Evolutionary conservation across 202 grass and related monocot genomes (phyloP).

Genomic region (Digitaria exilis): DNA sequence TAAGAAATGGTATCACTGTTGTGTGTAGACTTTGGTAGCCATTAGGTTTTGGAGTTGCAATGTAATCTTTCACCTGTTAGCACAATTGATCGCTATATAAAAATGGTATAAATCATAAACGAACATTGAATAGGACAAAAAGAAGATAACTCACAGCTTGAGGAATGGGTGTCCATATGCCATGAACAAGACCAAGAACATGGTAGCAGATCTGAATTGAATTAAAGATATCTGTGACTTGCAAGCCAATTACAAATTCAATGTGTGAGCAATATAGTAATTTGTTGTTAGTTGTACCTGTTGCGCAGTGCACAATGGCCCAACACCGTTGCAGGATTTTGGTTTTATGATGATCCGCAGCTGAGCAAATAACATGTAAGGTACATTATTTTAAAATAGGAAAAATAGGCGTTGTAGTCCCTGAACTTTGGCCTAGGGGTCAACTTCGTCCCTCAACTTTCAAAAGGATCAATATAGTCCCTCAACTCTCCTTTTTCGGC

Average conservation of each 20-base stretch:
- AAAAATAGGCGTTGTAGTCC: too few relatives aligned
- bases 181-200: conserved; percentile 98
- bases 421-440: too few relatives aligned
- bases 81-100: conserved; percentile 39
- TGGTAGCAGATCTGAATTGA: conserved; percentile 94
- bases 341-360: conserved; percentile 93
- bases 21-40: conserved; percentile 97
- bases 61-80: conserved; percentile 91
- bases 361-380: conserved; percentile 52
- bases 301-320: conserved; percentile 79
- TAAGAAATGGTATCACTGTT: conserved; percentile 96
- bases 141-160: conserved; percentile 79
- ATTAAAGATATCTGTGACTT: conserved; percentile 44
- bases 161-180: conserved; percentile 97
- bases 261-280: conserved; percentile 35
- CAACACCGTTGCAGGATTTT: conserved; percentile 85
- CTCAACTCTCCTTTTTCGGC: too few relatives aligned
- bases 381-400: conserved; percentile 35
- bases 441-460: too few relatives aligned
- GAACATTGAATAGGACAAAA: conserved; percentile 15
- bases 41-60: conserved; percentile 99
- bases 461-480: too few relatives aligned
- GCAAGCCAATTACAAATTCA: conserved; percentile 38
- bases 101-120: conserved; percentile 16
- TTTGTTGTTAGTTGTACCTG: conserved; percentile 64